Evolutionary conservation across 805 yeast genomes (phyloP).

Genomic region (Lipomyces sp.): DNA sequence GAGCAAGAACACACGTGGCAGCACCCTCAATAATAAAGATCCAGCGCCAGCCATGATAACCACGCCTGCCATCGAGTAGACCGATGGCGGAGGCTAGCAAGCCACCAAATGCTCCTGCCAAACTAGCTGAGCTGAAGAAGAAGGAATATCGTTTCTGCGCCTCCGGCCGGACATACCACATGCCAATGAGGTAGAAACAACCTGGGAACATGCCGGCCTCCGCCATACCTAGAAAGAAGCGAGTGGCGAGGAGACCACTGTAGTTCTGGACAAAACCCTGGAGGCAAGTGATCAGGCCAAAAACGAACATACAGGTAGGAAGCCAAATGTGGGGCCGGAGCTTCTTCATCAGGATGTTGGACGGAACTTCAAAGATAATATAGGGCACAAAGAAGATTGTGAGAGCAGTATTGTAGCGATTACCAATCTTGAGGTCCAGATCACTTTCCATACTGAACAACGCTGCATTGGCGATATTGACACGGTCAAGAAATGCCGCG

Average conservation of each 20-base stretch:
- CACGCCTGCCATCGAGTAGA: slow-evolving; percentile 55
- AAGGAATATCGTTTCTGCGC: slow-evolving; percentile 71
- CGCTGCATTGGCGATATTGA: slow-evolving; percentile 80
- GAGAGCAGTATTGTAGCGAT: slow-evolving; percentile 66
- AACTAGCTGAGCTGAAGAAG: slow-evolving; percentile 71
- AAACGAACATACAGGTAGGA: slow-evolving; percentile 60
- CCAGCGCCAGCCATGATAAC: slow-evolving; percentile 60
- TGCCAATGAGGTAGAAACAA: slow-evolving; percentile 68
- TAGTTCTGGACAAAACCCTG: slow-evolving; percentile 67
- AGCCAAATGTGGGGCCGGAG: slow-evolving; percentile 71
- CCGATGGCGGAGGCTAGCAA: slow-evolving; percentile 69
- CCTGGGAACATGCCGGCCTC: slow-evolving; percentile 80
- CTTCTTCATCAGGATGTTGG: slow-evolving; percentile 64
- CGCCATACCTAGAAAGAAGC: slow-evolving; percentile 68
- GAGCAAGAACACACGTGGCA: slow-evolving; percentile 46
- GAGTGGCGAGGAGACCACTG: slow-evolving; percentile 63
- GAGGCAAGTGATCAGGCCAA: slow-evolving; percentile 67
- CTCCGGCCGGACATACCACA: slow-evolving; percentile 67
- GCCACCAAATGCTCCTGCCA: slow-evolving; percentile 82
- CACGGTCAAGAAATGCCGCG: slow-evolving; percentile 74
- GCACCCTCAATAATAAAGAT: slow-evolving; percentile 59
- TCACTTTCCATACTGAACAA: slow-evolving; percentile 68
- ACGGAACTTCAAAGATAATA: slow-evolving; percentile 59
- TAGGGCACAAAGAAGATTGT: slow-evolving; percentile 77
- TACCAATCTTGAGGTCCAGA: slow-evolving; percentile 55